These are phyloP conservation scores for Corylus heterophylla DNA, from an alignment of 306 rosid genomes.

Conservation along the genomic window DNA sequence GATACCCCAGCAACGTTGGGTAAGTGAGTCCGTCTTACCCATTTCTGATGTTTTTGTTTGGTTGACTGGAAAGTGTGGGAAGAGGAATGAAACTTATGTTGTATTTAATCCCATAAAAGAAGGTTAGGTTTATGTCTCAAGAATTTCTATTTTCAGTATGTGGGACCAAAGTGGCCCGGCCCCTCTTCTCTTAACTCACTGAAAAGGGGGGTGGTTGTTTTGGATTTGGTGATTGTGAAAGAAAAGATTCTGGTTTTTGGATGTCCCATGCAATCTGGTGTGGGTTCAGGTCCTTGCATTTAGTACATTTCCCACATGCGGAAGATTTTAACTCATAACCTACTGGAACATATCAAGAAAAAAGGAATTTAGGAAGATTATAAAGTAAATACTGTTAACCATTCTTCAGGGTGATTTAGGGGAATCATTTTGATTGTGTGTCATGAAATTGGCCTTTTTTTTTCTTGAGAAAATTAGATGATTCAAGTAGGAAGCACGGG, in stretches of 20 bases:
- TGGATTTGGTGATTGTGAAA: background rate
- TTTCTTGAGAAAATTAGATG: background rate
- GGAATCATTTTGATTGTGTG: background rate
- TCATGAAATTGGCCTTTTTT: background rate
- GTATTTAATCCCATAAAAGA: background rate
- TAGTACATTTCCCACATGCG: background rate
- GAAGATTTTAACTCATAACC: background rate
- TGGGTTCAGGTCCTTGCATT: background rate
- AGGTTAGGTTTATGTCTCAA: background rate
- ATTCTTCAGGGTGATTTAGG: too few species aligned
- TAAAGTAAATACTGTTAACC: background rate
- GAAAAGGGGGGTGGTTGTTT: background rate
- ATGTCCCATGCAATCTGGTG: background rate
- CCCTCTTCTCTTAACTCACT: background rate
- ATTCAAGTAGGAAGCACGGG: background rate
- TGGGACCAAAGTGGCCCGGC: background rate
- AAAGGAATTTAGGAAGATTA: background rate
- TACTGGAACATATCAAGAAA: background rate
- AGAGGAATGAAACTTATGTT: background rate
- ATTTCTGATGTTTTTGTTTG: background rate
- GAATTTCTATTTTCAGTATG: background rate
- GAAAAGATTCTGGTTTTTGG: background rate
- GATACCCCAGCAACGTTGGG: conserved; percentile 89
- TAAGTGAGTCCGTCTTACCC: conserved; percentile 1
- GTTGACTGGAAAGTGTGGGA: background rate